These are phyloP conservation scores for Hanseniaspora mollemarum DNA, from an alignment of 805 yeast species.

Conservation along the genomic window DNA sequence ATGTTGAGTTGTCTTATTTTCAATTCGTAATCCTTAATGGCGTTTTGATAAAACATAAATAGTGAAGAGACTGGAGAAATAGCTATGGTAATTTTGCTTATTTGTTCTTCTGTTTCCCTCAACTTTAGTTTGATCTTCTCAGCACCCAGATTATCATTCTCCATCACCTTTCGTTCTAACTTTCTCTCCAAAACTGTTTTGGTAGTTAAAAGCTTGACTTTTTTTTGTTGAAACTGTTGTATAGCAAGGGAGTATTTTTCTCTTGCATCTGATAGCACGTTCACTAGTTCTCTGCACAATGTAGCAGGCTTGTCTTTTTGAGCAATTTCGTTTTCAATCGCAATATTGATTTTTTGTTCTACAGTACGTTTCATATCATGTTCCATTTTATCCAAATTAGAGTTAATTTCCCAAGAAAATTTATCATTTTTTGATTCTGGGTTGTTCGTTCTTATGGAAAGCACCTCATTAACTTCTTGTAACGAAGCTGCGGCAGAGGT, in stretches of 20 bases:
- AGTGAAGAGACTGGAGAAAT: background rate
- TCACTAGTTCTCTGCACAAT: background rate
- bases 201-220: background rate
- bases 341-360: background rate
- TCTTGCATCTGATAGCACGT: background rate
- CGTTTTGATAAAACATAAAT: background rate
- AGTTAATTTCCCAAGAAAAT: background rate
- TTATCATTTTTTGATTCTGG: no score
- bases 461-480: no score
- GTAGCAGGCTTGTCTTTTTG: background rate
- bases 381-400: background rate
- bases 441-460: no score
- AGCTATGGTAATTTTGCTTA: background rate
- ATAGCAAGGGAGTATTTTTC: background rate
- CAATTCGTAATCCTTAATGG: background rate
- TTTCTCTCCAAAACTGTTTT: conserved; percentile 5
- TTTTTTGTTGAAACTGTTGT: background rate
- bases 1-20: conserved; percentile 26
- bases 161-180: background rate
- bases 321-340: background rate
- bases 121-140: background rate
- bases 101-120: background rate
- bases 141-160: background rate
- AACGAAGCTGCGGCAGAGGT: no score
- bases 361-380: background rate